Base-by-base conservation (phyloP, 805 yeast species). In the Novakomyces olei region DNA sequence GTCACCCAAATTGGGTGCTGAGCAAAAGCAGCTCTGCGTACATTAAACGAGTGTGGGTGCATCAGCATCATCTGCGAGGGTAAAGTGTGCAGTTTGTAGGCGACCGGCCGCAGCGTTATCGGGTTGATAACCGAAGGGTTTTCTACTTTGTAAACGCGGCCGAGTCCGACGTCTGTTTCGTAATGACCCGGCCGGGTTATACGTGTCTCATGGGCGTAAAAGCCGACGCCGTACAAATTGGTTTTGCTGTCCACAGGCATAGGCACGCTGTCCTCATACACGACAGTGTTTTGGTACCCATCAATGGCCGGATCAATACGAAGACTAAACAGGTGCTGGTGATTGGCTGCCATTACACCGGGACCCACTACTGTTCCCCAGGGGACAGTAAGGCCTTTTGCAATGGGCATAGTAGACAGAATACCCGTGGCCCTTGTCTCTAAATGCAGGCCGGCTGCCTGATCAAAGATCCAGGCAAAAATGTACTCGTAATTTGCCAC, bases 401-500 rank as follows among this genome's bases (percentile, higher is more conserved):
- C 69, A 40, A 72, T 59, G 36, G 67, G 51, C 49, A 60, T 72
- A 16, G 91, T 76, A 63, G 75, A 76, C 56, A 76, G 61, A 40
- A 77, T 76, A 56, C 91, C 91, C 19, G 88, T 75, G 41, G 76
- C 65, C 56, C 76, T 72, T 45, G 76, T 61, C 49, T 76, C 88
- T 43, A 77, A 61, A 55, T 72, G 73, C 54, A 76, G 72, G 30
- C 80, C 68, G 49, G 83, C 91, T 52, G 75, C 88, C 58, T 75
- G 81, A 60, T 74, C 65, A 57, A 76, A 72, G 41, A 61, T 68
- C 80, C 81, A 76, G 62, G 75, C 75, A 48, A 76, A 59, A 55
- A 81, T 72, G 61, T 76, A 76, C 58, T 76, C 91, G 50, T 74
- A 74, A 62, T 77, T 76, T 31, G 83, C 80, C 44, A 85, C 85